phyloP scores from a whole-genome alignment of 2,329 filamentous ascomycete species.

The Cytospora paraplurivora region DNA sequence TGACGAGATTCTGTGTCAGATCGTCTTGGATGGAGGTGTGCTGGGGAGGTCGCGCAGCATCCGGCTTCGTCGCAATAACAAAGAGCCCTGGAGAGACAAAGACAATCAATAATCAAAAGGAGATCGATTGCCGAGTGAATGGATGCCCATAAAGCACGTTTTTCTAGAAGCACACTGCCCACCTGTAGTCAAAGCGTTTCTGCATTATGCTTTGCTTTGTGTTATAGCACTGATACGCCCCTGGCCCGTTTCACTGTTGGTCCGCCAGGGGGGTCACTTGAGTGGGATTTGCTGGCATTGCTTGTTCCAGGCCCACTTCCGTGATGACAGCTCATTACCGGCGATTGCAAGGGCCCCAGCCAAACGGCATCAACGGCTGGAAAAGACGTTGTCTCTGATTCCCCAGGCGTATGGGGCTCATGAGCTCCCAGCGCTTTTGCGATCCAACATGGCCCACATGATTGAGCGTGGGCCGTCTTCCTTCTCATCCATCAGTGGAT shows the following conservation, averaged over 20 bases:
- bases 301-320: slow-evolving; percentile 16
- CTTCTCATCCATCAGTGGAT: not conserved
- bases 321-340: slow-evolving; percentile 24
- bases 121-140: not conserved
- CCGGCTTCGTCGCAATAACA: not conserved
- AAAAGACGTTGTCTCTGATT: not conserved
- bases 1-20: not conserved
- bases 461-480: not conserved
- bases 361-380: not conserved
- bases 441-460: not conserved
- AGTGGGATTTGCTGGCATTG: slow-evolving; percentile 12
- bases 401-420: too few species aligned
- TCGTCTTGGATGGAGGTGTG: not conserved
- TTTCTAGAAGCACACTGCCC: not conserved
- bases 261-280: not conserved
- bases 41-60: not conserved
- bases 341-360: slow-evolving; percentile 8
- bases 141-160: not conserved
- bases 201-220: not conserved
- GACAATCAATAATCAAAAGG: not conserved
- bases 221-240: not conserved
- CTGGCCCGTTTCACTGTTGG: slow-evolving; percentile 16
- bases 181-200: slow-evolving; percentile 1
- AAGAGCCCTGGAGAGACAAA: not conserved
- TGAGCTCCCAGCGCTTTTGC: not conserved